Evolutionary conservation across 2,329 filamentous ascomycete species (phyloP).

Genomic region (Aspergillus sp.): DNA sequence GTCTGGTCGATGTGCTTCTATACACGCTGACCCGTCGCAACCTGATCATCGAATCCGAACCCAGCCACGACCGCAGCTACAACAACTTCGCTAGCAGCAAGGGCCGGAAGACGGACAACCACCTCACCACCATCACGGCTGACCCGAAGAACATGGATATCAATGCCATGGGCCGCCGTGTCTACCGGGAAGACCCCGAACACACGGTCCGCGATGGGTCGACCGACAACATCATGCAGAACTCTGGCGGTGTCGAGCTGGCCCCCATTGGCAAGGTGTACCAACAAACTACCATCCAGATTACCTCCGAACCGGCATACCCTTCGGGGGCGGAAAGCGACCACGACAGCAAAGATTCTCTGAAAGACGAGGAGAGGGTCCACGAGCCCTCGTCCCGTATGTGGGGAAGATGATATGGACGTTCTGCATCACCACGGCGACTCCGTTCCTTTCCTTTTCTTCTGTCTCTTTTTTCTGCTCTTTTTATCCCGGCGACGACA

Average conservation of each 20-base stretch:
- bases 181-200: constrained; percentile 21
- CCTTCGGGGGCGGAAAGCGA: constrained; percentile 16
- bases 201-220: constrained; percentile 35
- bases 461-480: not conserved
- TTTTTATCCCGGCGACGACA: not conserved
- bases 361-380: constrained; percentile 2
- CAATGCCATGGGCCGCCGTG: constrained; percentile 12
- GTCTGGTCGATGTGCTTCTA: constrained; percentile 51
- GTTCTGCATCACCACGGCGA: too few species aligned
- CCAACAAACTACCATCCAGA: constrained; percentile 38
- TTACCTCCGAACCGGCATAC: constrained; percentile 31
- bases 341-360: constrained; percentile 22
- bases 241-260: constrained; percentile 20
- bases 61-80: constrained; percentile 29
- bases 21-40: constrained; percentile 51
- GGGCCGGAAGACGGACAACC: constrained; percentile 19
- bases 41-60: constrained; percentile 46
- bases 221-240: constrained; percentile 37
- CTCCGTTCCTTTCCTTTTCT: not conserved
- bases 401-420: constrained; percentile 17
- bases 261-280: constrained; percentile 33
- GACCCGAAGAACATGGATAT: constrained; percentile 18
- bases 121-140: constrained; percentile 25
- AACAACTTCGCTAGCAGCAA: constrained; percentile 23
- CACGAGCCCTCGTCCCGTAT: constrained; percentile 10